phyloP scores from a whole-genome alignment of 169 alveolate genomes.

The Fabrea salina region DNA sequence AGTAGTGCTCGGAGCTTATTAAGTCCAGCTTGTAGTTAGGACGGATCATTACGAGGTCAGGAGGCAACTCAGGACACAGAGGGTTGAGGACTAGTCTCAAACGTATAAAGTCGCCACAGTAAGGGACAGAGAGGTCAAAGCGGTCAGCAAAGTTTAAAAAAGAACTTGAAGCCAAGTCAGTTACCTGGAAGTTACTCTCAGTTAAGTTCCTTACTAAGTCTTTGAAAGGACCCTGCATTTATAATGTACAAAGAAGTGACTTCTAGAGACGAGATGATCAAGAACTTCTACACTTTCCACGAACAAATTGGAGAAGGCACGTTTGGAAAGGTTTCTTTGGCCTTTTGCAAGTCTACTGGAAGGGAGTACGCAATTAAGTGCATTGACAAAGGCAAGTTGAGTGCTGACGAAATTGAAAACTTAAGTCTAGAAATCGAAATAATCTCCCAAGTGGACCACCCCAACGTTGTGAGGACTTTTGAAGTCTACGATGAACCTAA shows the following conservation, averaged over 20 bases:
- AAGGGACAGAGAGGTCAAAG: too few relatives aligned
- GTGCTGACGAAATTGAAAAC: slow-evolving; percentile 61
- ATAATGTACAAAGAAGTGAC: slow-evolving; percentile 8
- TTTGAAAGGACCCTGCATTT: too few relatives aligned
- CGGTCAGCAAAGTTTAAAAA: too few relatives aligned
- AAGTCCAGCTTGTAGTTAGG: too few relatives aligned
- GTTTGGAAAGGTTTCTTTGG: slow-evolving; percentile 72
- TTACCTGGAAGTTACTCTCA: too few relatives aligned
- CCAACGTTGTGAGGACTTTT: slow-evolving; percentile 71
- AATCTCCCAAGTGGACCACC: slow-evolving; percentile 73
- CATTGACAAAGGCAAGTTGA: slow-evolving; percentile 60
- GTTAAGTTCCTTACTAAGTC: too few relatives aligned
- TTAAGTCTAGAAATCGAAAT: slow-evolving; percentile 67
- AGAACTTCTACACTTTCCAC: slow-evolving; percentile 19
- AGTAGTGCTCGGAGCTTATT: too few relatives aligned
- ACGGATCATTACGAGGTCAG: too few relatives aligned
- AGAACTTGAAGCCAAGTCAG: too few relatives aligned
- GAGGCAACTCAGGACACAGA: too few relatives aligned
- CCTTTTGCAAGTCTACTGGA: slow-evolving; percentile 68
- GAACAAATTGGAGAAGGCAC: slow-evolving; percentile 64
- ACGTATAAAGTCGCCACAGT: too few relatives aligned
- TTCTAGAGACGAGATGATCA: neutral
- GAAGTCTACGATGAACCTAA: slow-evolving; percentile 75
- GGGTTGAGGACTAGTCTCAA: too few relatives aligned
- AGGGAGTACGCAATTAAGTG: slow-evolving; percentile 76